Percentiles rank a stretch among this genome's conserved stretches.
Conservation (phyloP, 129 eudicot genomes). For the Pulicaria dysenterica region DNA sequence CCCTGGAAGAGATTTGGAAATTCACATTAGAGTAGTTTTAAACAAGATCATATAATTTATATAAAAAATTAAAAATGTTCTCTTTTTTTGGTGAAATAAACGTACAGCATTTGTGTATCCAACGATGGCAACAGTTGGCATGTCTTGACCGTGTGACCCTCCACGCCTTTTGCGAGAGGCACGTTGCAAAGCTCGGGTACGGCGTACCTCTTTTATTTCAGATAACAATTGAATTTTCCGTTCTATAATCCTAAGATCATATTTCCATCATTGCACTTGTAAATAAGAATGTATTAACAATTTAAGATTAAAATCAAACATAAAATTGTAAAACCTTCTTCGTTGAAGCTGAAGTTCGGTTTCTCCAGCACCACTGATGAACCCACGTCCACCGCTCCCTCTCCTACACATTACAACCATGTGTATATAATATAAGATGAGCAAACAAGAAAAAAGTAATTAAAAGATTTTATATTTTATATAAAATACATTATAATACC, state of each 20-base stretch:
- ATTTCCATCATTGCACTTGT: neutral
- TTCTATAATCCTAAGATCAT: constrained; percentile 68
- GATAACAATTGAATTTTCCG: constrained; percentile 69
- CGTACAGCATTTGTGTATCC: constrained; percentile 99
- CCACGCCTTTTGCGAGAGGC: constrained; percentile 84
- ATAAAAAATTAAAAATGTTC: neutral
- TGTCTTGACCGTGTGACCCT: constrained; percentile 58
- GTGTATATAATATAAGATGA: neutral
- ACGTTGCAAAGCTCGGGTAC: constrained; percentile 96
- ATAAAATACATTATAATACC: constrained; percentile 3
- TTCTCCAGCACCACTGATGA: constrained; percentile 98
- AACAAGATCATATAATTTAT: neutral
- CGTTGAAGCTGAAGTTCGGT: constrained; percentile 98
- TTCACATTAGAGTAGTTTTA: neutral
- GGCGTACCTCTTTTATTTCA: constrained; percentile 89
- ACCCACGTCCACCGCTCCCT: constrained; percentile 98
- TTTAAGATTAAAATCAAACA: neutral
- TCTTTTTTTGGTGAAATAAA: constrained; percentile 12
- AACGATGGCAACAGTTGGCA: constrained; percentile 91
- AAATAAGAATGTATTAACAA: neutral
- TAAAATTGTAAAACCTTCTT: constrained; percentile 62
- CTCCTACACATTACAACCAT: constrained; percentile 55
- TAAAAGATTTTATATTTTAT: neutral
- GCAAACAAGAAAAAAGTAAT: neutral
- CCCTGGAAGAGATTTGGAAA: constrained; percentile 52